Base-by-base conservation (phyloP, 1,284 basidiomycete genomes). In the Trametes sp. region DNA sequence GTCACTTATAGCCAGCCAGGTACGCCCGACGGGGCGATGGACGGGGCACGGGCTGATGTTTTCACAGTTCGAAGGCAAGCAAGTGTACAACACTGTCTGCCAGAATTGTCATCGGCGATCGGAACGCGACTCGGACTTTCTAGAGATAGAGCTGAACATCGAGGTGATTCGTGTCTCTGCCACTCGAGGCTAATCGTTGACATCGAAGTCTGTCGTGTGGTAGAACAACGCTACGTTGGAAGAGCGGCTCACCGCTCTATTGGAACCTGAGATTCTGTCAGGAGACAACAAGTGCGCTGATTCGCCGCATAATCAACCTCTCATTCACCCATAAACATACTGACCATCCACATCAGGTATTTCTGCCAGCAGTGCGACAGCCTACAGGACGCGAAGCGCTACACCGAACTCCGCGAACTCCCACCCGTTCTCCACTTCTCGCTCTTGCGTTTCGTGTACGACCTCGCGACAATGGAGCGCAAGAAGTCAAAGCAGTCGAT, bases 391-490 rank as follows among this genome's bases (percentile, higher is more conserved):
- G 96, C 96, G 1, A 88, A 84, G 16, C 88, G 94, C 14, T 89
- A 88, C 65, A 89, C 86, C 1, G 82, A 88, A 69, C 77, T 95
- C 13, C 82, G 81, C 19, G 73, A 82, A 53, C 81, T 96, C 0
- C 95, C 95, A 1, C 93, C 93, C 0, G 89, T 94, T 2, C 82
- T 98, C 1, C 93, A 98, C 75, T 91, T 98, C 70, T 94, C 94
- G 16, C 78, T 98, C 49, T 84, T 96, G 57, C 91, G 96, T 21
- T 98, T 98, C 75, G 87, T 93, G 28, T 98, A 91, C 71, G 93
- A 96, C 74, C 69, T 90, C n/a, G 75, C 83, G 21, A 86, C 87
- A 1, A 85, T 89, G 80, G 86, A 90, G 69, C 85, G 95, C 63
- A 92, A 88, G 76, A 97, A 98, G 78, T 91, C 87, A 59, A 95